phyloP scores from a whole-genome alignment of 306 rosid species.

The Quercus aquifolioides region DNA sequence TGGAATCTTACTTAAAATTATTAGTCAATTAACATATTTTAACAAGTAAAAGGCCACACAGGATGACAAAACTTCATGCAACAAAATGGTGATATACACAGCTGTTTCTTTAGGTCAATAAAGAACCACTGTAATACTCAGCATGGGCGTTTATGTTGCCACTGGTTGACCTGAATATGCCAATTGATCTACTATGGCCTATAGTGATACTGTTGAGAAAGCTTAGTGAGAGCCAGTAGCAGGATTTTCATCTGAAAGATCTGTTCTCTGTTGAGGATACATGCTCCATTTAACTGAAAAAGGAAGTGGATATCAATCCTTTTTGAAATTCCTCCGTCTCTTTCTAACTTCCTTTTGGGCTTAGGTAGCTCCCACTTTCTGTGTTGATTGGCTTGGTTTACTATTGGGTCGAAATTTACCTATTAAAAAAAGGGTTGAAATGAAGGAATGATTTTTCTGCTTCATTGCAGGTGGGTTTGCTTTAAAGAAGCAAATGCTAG shows the following conservation, averaged over 20 bases:
- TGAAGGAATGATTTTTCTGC: slow-evolving; percentile 19
- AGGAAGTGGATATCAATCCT: not conserved
- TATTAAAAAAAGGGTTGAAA: not conserved
- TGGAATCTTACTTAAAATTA: not conserved
- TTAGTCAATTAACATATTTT: not conserved
- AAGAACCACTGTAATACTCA: not conserved
- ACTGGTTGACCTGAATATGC: too few relatives aligned
- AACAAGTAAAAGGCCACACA: not conserved
- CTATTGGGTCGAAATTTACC: not conserved
- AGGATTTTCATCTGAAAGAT: not conserved
- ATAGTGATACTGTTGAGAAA: not conserved
- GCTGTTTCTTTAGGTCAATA: not conserved
- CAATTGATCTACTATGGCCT: not conserved
- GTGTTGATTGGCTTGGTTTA: not conserved
- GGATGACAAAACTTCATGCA: not conserved
- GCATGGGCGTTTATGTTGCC: too few relatives aligned
- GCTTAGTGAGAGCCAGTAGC: not conserved
- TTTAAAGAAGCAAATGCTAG: slow-evolving; percentile 93
- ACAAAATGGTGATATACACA: not conserved
- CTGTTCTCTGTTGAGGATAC: not conserved
- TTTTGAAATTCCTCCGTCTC: not conserved
- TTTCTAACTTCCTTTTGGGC: slow-evolving; percentile 14
- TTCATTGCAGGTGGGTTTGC: slow-evolving; percentile 65
- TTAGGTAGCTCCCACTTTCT: not conserved
- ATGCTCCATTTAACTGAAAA: not conserved